phyloP scores from a whole-genome alignment of 176 grass and related monocot genomes.

The Dendrocalamus sinicus region DNA sequence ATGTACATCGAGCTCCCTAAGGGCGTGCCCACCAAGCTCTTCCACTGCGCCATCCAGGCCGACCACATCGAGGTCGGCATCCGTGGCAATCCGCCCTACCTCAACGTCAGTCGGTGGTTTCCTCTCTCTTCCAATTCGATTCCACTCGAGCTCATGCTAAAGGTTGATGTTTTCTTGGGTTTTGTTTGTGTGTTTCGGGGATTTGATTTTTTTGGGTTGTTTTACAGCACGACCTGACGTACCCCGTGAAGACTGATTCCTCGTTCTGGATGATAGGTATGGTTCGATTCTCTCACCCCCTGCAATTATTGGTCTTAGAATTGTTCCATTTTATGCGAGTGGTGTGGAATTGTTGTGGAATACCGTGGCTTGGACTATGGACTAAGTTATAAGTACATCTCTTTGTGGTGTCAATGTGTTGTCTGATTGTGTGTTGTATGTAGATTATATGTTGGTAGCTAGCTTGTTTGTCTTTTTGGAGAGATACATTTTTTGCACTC shows the following conservation, averaged over 20 bases:
- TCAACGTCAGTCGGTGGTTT: slow-evolving; percentile 67
- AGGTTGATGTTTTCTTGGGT: background rate
- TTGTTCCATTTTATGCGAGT: background rate
- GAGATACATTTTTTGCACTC: background rate
- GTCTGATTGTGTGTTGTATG: background rate
- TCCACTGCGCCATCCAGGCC: slow-evolving; percentile 74
- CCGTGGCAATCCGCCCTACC: slow-evolving; percentile 84
- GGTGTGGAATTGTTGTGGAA: background rate
- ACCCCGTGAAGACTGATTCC: slow-evolving; percentile 87
- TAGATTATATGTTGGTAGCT: background rate
- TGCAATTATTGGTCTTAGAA: background rate
- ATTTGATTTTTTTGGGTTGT: background rate
- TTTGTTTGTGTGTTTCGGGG: background rate
- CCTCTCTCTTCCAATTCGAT: background rate
- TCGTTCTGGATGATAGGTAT: slow-evolving; percentile 98
- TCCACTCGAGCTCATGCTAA: background rate
- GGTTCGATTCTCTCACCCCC: background rate
- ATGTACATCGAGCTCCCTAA: slow-evolving; percentile 91
- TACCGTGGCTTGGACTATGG: background rate
- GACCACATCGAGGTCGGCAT: slow-evolving; percentile 84
- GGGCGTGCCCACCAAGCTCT: slow-evolving; percentile 77
- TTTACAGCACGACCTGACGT: slow-evolving; percentile 77
- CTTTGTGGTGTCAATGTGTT: background rate
- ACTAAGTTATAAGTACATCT: background rate
- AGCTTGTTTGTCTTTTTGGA: background rate